These are phyloP conservation scores for Talaromyces liani DNA, from an alignment of 495 filamentous ascomycete species.

Conservation along the genomic window DNA sequence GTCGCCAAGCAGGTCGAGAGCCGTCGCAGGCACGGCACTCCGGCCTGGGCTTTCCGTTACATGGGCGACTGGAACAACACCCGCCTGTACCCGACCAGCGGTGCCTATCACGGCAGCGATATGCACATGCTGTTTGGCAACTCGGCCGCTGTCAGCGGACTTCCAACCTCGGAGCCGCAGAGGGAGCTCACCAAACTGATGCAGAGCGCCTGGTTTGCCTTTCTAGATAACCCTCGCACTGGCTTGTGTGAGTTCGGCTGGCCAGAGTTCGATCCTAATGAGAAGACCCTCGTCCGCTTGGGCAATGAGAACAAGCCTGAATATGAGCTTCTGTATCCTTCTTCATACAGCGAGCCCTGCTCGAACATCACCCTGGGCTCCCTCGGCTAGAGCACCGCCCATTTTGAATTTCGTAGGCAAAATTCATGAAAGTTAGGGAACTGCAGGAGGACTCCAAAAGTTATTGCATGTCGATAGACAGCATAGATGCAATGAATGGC, in stretches of 20 bases:
- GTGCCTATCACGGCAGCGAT: conserved; percentile 42
- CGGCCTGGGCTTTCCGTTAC: conserved; percentile 46
- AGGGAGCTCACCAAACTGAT: conserved; percentile 28
- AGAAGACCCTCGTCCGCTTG: conserved; percentile 9
- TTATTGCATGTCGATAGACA: background rate
- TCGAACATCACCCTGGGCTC: background rate
- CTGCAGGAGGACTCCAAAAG: background rate
- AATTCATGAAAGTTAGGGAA: background rate
- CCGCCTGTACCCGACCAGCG: conserved; percentile 33
- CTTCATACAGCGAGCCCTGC: background rate
- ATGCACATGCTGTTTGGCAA: conserved; percentile 44
- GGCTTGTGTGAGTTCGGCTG: conserved; percentile 35
- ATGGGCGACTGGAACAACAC: conserved; percentile 42
- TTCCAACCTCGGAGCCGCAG: conserved; percentile 21
- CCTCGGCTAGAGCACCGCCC: background rate
- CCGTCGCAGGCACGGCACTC: conserved; percentile 21
- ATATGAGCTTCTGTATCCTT: conserved; percentile 2
- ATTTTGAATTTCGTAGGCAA: background rate
- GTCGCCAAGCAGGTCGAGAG: conserved; percentile 23
- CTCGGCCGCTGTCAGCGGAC: conserved; percentile 25
- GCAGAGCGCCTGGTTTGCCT: conserved; percentile 41
- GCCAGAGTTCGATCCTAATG: conserved; percentile 24
- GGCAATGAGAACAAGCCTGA: background rate
- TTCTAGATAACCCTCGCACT: conserved; percentile 38
- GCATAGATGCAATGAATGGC: too few species aligned